phyloP scores from a whole-genome alignment of 208 protist genomes.

The Crithidia acanthocephali region DNA sequence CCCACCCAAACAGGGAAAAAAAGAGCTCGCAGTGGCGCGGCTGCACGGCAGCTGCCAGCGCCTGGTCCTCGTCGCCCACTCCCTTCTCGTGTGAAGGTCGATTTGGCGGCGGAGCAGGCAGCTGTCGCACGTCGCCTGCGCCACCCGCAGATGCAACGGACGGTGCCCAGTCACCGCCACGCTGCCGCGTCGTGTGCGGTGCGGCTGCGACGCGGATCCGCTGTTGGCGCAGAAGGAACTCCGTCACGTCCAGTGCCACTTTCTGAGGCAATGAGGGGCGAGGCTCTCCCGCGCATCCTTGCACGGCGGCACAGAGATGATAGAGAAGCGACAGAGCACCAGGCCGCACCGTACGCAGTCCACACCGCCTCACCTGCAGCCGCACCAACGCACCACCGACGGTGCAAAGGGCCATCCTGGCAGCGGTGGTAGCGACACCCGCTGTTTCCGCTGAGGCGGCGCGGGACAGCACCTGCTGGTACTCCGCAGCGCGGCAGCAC shows the following conservation, averaged over 20 bases:
- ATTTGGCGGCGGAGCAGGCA: background rate
- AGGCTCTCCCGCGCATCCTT: background rate
- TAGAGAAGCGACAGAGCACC: conserved; percentile 48
- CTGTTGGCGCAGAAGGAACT: conserved; percentile 25
- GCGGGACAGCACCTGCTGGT: conserved; percentile 2
- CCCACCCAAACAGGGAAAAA: conserved; percentile 58
- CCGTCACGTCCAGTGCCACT: conserved; percentile 35
- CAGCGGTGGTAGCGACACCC: background rate
- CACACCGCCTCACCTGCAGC: conserved; percentile 36
- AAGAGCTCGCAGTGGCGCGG: conserved; percentile 40
- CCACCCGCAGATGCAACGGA: background rate
- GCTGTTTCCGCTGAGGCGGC: background rate
- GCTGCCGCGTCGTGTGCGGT: background rate
- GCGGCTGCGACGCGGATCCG: background rate
- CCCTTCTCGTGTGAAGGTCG: background rate
- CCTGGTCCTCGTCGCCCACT: background rate
- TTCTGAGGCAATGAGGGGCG: conserved; percentile 6
- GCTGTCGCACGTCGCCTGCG: background rate
- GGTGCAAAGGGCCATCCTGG: conserved; percentile 1
- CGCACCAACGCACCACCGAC: conserved; percentile 32
- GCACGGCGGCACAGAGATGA: conserved; percentile 38
- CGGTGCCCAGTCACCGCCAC: background rate
- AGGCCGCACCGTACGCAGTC: conserved; percentile 28
- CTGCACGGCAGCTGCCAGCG: conserved; percentile 9
- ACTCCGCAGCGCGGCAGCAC: conserved; percentile 51